Evolutionary conservation across 1,284 basidiomycete species (phyloP), one percentile per base, ranked within the genome.

Genomic region (Moesziomyces sp.): DNA sequence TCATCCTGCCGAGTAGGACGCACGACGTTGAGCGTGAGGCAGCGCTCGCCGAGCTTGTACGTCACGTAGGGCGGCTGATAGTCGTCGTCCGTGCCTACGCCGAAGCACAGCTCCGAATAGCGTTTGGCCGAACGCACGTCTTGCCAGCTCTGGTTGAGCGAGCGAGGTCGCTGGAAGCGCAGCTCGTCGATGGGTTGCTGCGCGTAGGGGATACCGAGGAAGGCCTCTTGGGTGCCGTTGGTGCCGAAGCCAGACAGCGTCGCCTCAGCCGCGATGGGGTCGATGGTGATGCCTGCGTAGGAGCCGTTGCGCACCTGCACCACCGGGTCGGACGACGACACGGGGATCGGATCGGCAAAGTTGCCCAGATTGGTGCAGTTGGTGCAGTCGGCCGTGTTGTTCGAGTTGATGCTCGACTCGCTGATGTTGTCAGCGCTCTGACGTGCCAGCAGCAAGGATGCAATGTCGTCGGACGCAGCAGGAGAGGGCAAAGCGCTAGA

Each of bases 201-300:
- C 16, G 73, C 57, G 21, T 56, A 72, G 1, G 73, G 73, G 18
- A 75, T 72, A 46, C 73, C 73, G 16, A 75, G 51, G 46, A 75
- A 75, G 6, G 50, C 52, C 18, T 70, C 50, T 45, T 61, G 58
- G 0, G 60, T 45, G 13, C 46, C 46, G 13, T 58, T 66, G n/a
- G 59, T 60, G 42, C 63, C 63, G 52, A 67, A 57, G 2, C 53
- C 48, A 2, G 69, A 72, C 5, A 59, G 49, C 5, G 69, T 67
- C 13, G 54, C 38, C 4, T 40, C 26, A 3, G 52, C 63, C 8
- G 47, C n/a, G 54, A 72, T 62, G 10, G 56, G 54, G 0, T 19
- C 5, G 52, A 72, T 55, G 46, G 44, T 48, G 26, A 72, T 16
- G 13, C 69, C 69, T 21, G 69, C 69, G 28, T 72, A 72, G 9